phyloP scores from a whole-genome alignment of 352 stramenopile genomes.

The Phytophthora sojae region DNA sequence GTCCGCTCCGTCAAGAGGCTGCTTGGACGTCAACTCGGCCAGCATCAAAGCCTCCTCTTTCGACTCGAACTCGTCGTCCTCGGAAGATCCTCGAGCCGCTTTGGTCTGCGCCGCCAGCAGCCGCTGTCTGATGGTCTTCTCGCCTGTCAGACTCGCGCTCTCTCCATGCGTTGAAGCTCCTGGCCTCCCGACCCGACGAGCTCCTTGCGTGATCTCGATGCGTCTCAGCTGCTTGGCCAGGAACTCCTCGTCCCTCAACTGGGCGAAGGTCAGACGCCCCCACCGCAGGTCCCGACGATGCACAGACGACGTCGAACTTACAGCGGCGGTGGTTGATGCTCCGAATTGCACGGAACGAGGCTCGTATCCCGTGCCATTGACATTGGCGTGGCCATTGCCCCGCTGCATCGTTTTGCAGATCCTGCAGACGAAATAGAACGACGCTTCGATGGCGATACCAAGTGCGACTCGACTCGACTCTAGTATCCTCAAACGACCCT shows the following conservation, averaged over 20 bases:
- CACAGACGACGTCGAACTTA: neutral
- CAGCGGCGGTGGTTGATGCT: neutral
- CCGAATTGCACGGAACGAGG: constrained; percentile 9
- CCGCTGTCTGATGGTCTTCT: constrained; percentile 37
- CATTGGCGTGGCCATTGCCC: constrained; percentile 4
- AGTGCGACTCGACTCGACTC: neutral
- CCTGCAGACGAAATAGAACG: constrained; percentile 24
- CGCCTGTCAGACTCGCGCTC: neutral
- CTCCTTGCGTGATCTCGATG: constrained; percentile 55
- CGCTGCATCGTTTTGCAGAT: constrained; percentile 24
- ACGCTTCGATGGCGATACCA: constrained; percentile 18
- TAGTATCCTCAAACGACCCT: neutral
- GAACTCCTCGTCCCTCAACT: constrained; percentile 75
- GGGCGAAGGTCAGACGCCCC: constrained; percentile 66
- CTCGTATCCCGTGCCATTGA: constrained; percentile 40
- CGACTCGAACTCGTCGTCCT: constrained; percentile 40
- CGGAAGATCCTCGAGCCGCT: constrained; percentile 20
- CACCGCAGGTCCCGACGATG: constrained; percentile 69
- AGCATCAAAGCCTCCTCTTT: constrained; percentile 19
- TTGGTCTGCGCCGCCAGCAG: constrained; percentile 28
- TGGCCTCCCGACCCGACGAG: constrained; percentile 23
- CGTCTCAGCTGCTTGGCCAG: constrained; percentile 71
- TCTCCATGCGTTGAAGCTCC: neutral
- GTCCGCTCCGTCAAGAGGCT: neutral
- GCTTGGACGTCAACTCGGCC: neutral